Base-by-base conservation (phyloP, 257 asterid species). In the Solanum clarkiae region DNA sequence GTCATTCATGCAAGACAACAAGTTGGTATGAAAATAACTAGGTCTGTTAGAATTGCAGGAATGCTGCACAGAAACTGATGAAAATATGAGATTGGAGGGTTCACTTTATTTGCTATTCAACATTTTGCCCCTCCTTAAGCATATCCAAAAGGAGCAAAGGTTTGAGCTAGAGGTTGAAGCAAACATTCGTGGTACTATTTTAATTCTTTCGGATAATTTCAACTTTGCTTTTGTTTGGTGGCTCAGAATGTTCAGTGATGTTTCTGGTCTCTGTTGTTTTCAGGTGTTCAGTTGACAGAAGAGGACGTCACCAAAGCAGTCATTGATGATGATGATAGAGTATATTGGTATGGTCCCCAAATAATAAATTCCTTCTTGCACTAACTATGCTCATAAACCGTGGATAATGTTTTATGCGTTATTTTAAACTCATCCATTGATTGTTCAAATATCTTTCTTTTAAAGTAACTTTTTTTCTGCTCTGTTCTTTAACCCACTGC, bases 91-190 rank as follows among this genome's bases (percentile, higher is more conserved):
- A 88, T 81, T 91, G 85, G 91, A 88, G 88, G 89, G 91, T 77
- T 87, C 88, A 45, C 87, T 90, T 56, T 93, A 93, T 89, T 84
- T 93, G 92, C 93, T 93, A 32, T 83, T 81, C 84, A 90, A 86
- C 81, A 84, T 91, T 88, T 91, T 94, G 81, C 98, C 98, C 70
- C 88, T 93, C 79, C 97, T 94, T 81, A 90, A 87, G 89, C 89
- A 80, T 80, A 88, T 92, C 84, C 96, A 92, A 75, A 72, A 51
- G 60, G 96, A 92, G 86, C 94, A 93, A 90, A 90, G 66, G 86
- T 66, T 90, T 82, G 96, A 94, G 88, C 93, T 92, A 24, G 89
- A 86, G 71, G 86, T 87, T 84, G 98, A 94, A 86, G 62, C 92
- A 84, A 84, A 84, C 84, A 91, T 90, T 63, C 90, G 84, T 1